A percentile compares a stretch with the other conserved stretches of the same genome.
Conservation (phyloP, 2,329 filamentous ascomycete species). For the Pseudocercospora fuligena region DNA sequence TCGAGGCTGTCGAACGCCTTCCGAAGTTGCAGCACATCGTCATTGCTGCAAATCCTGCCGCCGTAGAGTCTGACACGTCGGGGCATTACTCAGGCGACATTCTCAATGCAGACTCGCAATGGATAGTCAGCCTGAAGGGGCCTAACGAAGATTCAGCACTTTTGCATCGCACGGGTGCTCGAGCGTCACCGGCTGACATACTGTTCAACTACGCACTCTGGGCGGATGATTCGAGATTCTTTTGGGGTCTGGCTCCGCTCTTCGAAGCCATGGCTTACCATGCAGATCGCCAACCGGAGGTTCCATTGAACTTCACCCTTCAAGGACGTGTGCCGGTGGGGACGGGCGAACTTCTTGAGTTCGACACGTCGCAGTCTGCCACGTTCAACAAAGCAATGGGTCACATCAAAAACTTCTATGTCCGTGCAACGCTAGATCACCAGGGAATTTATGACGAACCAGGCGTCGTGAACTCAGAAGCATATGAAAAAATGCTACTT, state of each 20-base stretch:
- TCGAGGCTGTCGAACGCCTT: neutral
- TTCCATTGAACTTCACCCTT: neutral
- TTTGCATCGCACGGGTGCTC: no score
- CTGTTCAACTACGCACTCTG: neutral
- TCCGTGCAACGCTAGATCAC: neutral
- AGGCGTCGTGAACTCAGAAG: neutral
- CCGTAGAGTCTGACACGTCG: neutral
- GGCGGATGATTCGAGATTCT: neutral
- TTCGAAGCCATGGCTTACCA: neutral
- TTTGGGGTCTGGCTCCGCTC: neutral
- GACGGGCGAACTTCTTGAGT: neutral
- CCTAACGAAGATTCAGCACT: neutral
- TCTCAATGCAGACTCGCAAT: neutral
- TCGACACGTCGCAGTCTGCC: neutral
- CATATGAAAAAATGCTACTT: neutral
- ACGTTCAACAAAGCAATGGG: neutral
- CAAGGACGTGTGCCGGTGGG: neutral
- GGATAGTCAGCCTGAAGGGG: neutral
- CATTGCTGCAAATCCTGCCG: neutral
- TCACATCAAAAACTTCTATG: neutral
- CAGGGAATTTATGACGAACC: neutral
- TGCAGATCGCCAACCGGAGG: neutral
- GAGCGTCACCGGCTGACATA: neutral
- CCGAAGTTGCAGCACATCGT: neutral
- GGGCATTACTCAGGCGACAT: neutral